phyloP scores from a whole-genome alignment of 352 stramenopile species.

The Saprolegnia diclina region DNA sequence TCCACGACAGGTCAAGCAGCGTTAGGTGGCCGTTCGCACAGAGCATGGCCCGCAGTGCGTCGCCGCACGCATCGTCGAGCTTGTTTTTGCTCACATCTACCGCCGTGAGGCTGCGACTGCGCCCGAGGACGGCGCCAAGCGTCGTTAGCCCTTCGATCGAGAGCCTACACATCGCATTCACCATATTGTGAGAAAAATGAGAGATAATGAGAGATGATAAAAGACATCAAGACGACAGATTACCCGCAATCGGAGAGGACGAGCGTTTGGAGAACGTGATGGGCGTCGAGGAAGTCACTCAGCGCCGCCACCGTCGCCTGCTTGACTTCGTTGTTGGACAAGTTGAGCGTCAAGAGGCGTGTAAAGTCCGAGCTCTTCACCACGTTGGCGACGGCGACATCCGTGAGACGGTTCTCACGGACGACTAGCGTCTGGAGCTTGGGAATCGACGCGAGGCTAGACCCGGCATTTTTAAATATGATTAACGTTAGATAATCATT shows the following conservation, averaged over 20 bases:
- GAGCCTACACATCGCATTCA: background rate
- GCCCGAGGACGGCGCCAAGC: background rate
- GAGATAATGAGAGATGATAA: background rate
- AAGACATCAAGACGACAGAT: background rate
- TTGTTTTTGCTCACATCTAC: conserved; percentile 27
- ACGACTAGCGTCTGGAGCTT: conserved; percentile 24
- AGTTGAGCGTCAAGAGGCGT: conserved; percentile 23
- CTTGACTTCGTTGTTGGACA: conserved; percentile 14
- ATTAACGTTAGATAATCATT: too few species aligned
- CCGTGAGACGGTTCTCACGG: conserved; percentile 17
- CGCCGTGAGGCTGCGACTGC: conserved; percentile 11
- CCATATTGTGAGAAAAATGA: background rate
- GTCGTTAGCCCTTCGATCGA: background rate
- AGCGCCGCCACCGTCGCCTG: background rate
- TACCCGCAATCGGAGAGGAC: conserved; percentile 23
- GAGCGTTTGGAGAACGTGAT: conserved; percentile 20
- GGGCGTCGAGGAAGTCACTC: conserved; percentile 7
- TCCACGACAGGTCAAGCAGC: conserved; percentile 71
- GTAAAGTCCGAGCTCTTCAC: conserved; percentile 25
- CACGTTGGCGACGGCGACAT: conserved; percentile 13
- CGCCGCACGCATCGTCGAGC: conserved; percentile 54
- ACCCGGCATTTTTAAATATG: too few species aligned
- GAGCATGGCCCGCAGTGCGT: conserved; percentile 48
- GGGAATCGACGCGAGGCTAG: conserved; percentile 19
- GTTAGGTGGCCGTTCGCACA: conserved; percentile 36